Evolutionary conservation across 768 basidiomycete genomes (phyloP).

Genomic region (Peribolospora baueri): DNA sequence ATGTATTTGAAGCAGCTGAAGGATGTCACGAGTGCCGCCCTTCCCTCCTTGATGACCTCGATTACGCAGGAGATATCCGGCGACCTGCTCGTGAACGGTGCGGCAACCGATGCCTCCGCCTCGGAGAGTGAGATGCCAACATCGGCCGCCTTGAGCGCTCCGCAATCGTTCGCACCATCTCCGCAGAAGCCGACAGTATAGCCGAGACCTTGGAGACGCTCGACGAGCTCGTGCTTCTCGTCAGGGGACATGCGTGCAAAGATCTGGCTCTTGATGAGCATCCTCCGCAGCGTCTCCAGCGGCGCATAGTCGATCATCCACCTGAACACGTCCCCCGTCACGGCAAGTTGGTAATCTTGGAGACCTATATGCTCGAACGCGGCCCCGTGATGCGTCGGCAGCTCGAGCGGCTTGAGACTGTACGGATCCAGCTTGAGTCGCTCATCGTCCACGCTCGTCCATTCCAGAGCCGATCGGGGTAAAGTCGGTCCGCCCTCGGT

Average conservation of each 20-base stretch:
- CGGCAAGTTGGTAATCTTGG: slow-evolving; percentile 69
- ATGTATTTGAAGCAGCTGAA: slow-evolving; percentile 99
- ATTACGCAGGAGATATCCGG: slow-evolving; percentile 90
- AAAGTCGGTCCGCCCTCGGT: slow-evolving; percentile 30
- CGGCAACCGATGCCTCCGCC: slow-evolving; percentile 93
- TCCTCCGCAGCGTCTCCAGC: slow-evolving; percentile 84
- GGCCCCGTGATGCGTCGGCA: not conserved
- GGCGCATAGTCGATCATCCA: slow-evolving; percentile 96
- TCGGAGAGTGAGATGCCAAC: slow-evolving; percentile 91
- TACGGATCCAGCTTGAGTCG: slow-evolving; percentile 66
- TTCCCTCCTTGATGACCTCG: slow-evolving; percentile 87
- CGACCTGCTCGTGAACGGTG: slow-evolving; percentile 79
- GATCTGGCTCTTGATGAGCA: slow-evolving; percentile 88
- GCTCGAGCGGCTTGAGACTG: slow-evolving; percentile 33
- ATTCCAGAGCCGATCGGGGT: slow-evolving; percentile 41
- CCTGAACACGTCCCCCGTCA: slow-evolving; percentile 86
- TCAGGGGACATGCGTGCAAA: slow-evolving; percentile 99
- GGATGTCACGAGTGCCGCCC: slow-evolving; percentile 85
- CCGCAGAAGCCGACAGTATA: slow-evolving; percentile 97
- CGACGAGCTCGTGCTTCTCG: slow-evolving; percentile 95
- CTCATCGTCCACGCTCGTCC: slow-evolving; percentile 78
- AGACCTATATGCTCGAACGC: not conserved
- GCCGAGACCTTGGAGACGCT: slow-evolving; percentile 70
- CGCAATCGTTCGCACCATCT: slow-evolving; percentile 96
- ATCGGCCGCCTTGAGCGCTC: slow-evolving; percentile 92